Evolutionary conservation across 352 stramenopile genomes (phyloP).

Genomic region (Phytophthora cajani): DNA sequence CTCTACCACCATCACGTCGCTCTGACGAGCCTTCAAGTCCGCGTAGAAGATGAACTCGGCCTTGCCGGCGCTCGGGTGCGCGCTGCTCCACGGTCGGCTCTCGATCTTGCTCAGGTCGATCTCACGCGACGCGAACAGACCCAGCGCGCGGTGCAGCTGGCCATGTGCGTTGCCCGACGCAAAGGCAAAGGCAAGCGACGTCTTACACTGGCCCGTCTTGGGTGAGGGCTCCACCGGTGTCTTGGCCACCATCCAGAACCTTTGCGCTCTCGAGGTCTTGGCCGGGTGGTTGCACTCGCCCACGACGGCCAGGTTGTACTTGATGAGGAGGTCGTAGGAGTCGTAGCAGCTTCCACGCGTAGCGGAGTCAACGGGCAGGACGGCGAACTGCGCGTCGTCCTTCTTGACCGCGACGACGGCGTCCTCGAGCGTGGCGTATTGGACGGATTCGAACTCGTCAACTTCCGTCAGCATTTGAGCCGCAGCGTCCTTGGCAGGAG

Average conservation of each 20-base stretch:
- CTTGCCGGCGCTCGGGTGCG: conserved; percentile 30
- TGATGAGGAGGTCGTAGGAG: conserved; percentile 92
- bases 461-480: conserved; percentile 19
- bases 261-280: conserved; percentile 16
- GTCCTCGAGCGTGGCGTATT: conserved; percentile 44
- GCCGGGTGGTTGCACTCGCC: conserved; percentile 53
- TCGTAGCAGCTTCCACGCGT: conserved; percentile 95
- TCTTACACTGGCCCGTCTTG: conserved; percentile 57
- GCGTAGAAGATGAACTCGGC: conserved; percentile 80
- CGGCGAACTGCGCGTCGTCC: conserved; percentile 92
- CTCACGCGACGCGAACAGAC: conserved; percentile 63
- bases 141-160: conserved; percentile 68
- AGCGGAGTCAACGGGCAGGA: conserved; percentile 96
- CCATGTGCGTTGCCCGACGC: conserved; percentile 64
- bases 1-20: conserved; percentile 66
- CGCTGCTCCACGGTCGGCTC: conserved; percentile 57
- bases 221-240: conserved; percentile 28
- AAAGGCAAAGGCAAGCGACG: conserved; percentile 77
- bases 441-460: conserved; percentile 18
- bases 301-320: conserved; percentile 74
- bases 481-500: conserved; percentile 24
- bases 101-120: conserved; percentile 81
- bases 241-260: conserved; percentile 91
- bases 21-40: conserved; percentile 66
- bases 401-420: conserved; percentile 63